Evolutionary conservation across 352 stramenopile genomes (phyloP).

Genomic region (Pythium coloratum): DNA sequence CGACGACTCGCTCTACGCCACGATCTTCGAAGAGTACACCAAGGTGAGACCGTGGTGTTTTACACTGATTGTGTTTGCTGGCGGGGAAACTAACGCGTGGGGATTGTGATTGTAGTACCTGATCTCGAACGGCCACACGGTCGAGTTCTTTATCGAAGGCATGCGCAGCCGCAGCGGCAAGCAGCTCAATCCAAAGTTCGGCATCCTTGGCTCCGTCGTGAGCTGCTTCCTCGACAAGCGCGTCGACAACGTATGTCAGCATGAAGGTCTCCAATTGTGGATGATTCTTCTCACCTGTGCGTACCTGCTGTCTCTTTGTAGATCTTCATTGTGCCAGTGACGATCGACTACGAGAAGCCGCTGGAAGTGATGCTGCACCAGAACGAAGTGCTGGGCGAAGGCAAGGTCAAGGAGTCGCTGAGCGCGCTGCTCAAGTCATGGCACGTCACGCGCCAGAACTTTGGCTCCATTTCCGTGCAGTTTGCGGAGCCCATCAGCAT

Average conservation of each 20-base stretch:
- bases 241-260: conserved; percentile 67
- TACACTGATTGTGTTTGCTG: no score
- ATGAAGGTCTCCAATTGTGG: background rate
- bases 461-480: conserved; percentile 79
- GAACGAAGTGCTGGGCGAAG: conserved; percentile 77
- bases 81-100: background rate
- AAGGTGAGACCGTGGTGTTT: conserved; percentile 28
- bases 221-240: conserved; percentile 68
- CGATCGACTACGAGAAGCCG: conserved; percentile 87
- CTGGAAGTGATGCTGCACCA: conserved; percentile 81
- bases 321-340: conserved; percentile 81
- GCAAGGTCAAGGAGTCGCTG: conserved; percentile 81
- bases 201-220: conserved; percentile 62
- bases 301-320: conserved; percentile 21
- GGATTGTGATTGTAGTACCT: conserved; percentile 45
- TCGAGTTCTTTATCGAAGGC: conserved; percentile 89
- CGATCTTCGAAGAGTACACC: conserved; percentile 81
- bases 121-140: conserved; percentile 67
- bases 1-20: conserved; percentile 68
- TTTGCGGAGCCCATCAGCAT: conserved; percentile 74
- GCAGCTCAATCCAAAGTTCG: conserved; percentile 81
- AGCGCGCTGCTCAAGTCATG: conserved; percentile 67
- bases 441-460: conserved; percentile 73
- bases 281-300: background rate
- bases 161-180: conserved; percentile 83